Percentiles rank a stretch among this genome's conserved stretches.
phyloP scores from a whole-genome alignment of 768 basidiomycete species.

The Pisolithus sp. region DNA sequence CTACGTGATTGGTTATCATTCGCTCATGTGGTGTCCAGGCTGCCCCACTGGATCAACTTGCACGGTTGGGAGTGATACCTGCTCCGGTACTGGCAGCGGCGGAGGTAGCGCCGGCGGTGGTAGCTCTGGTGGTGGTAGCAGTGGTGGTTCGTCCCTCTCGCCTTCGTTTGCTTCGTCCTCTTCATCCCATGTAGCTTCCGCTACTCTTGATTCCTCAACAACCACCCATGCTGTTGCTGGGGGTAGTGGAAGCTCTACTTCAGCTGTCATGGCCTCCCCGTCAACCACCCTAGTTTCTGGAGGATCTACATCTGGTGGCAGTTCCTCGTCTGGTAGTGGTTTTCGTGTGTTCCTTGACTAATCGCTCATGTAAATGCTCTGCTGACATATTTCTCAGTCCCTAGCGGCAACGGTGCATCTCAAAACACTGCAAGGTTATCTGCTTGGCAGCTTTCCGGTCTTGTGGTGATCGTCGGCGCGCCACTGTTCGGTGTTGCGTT shows the following conservation, averaged over 20 bases:
- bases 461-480: conserved; percentile 7
- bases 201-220: too few species aligned
- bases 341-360: neutral
- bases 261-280: neutral
- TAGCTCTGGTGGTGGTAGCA: too few species aligned
- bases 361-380: neutral
- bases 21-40: conserved; percentile 10
- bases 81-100: neutral
- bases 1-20: too few species aligned
- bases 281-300: neutral
- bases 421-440: conserved; percentile 2
- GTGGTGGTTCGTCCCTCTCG: neutral
- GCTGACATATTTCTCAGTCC: neutral
- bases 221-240: neutral
- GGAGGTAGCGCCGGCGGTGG: too few species aligned
- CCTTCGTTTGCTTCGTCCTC: neutral
- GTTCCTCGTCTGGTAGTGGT: neutral
- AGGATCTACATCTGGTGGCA: neutral
- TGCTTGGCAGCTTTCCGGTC: neutral
- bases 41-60: conserved; percentile 13
- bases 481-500: neutral
- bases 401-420: conserved; percentile 3
- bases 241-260: neutral
- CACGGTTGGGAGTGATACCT: conserved; percentile 2
- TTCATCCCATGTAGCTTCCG: neutral